These are phyloP conservation scores for Penicillium verrucosum DNA, from an alignment of 2,329 filamentous ascomycete genomes.

Conservation along the genomic window DNA sequence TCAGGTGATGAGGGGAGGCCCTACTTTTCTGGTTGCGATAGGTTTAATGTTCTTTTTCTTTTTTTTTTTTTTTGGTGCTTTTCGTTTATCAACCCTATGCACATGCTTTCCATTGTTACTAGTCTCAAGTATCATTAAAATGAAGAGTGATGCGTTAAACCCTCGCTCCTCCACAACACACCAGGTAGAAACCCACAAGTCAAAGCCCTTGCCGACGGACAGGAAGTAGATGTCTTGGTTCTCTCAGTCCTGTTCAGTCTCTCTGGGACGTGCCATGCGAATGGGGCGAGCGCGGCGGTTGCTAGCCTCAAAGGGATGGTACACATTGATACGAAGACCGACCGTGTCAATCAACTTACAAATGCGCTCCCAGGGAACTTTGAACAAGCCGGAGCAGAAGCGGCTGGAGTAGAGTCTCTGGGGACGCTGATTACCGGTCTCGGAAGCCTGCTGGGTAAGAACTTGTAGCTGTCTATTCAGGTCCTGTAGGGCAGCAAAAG, in stretches of 20 bases:
- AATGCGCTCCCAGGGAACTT: constrained; percentile 54
- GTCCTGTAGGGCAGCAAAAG: constrained; percentile 48
- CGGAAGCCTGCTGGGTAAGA: background rate
- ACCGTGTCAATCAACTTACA: constrained; percentile 42
- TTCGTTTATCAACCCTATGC: background rate
- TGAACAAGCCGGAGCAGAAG: constrained; percentile 59
- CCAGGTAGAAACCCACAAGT: background rate
- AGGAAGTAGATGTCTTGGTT: background rate
- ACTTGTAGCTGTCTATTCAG: constrained; percentile 43
- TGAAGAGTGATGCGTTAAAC: background rate
- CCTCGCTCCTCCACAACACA: background rate
- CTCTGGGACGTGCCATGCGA: background rate
- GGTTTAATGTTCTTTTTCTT: background rate
- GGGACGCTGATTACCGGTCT: background rate
- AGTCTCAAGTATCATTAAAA: background rate
- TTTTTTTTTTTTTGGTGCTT: background rate
- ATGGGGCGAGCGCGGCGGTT: background rate
- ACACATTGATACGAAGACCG: constrained; percentile 35
- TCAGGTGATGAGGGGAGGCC: constrained; percentile 20
- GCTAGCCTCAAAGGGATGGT: constrained; percentile 23
- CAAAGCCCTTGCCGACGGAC: too few species aligned
- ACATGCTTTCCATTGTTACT: background rate
- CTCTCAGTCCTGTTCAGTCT: background rate
- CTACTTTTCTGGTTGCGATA: background rate
- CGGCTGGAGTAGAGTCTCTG: constrained; percentile 48